Base-by-base conservation (phyloP, 305 asterid species). In the Euphrasia arctica region DNA sequence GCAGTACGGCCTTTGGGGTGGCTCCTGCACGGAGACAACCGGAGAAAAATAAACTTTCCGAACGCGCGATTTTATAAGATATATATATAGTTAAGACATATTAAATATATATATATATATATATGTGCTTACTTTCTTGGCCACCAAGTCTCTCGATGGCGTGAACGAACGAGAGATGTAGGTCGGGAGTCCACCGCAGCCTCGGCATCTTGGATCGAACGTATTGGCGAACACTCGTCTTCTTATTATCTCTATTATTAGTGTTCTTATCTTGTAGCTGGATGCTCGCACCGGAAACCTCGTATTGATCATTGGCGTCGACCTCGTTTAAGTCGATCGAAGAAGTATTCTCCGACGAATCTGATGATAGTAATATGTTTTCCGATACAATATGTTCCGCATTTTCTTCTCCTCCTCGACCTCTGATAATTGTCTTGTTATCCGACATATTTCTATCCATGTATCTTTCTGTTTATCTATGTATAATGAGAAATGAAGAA, bases 111-210 rank as follows among this genome's bases (percentile, higher is more conserved):
- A 18, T 18, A 18, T 18, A 18, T 18, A 18, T 18, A 18, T 18
- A 18, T 18, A 18, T 18, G 22, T 15, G 71, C 95, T 81, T 79
- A 92, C 98, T 87, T 80, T 87, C 93, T 82, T 92, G 96, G 9
- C 98, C 98, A 28, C 98, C 98, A 15, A 92, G 71, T 70, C 91
- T 85, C 67, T 84, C 82, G 72, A 92, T 85, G 22, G 98, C 96
- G 79, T 82, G 85, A 22, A 92, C 88, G 66, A 92, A 92, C 15
- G 97, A 82, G 75, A 78, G 83, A 74, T 89, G 98, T 3, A 89
- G 96, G 0, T 89, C 91, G 0, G 93, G 88, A 48, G 98, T 92
- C 98, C 98, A 92, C 31, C 93, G 78, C 8, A 92, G 91, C 83
- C 98, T 77, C 0, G 98, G 98, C 79, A 81, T 69, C 72, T 85